phyloP scores from a whole-genome alignment of 2,329 filamentous ascomycete species.

The Diaporthe velutina region DNA sequence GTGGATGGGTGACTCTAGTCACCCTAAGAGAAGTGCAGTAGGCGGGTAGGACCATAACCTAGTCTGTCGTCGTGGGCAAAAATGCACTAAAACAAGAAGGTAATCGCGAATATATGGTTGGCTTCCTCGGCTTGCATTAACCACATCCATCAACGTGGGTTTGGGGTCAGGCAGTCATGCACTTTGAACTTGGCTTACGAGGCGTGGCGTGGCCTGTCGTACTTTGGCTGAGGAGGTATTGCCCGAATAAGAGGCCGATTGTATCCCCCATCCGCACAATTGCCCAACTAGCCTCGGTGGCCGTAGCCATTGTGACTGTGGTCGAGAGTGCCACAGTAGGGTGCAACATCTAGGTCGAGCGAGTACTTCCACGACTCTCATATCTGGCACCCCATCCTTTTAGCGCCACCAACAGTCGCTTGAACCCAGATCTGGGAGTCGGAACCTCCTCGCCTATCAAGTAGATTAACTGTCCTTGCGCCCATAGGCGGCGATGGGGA shows the following conservation, averaged over 20 bases:
- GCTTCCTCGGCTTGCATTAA: conserved; percentile 18
- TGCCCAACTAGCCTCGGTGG: conserved; percentile 4
- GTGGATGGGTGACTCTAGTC: conserved; percentile 27
- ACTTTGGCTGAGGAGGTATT: conserved; percentile 3
- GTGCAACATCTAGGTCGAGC: background rate
- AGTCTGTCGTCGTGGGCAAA: background rate
- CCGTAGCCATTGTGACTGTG: conserved; percentile 13
- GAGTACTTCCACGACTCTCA: background rate
- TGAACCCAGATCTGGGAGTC: conserved; percentile 26
- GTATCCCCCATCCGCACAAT: conserved; percentile 13
- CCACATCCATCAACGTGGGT: conserved; percentile 18
- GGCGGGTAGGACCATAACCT: background rate
- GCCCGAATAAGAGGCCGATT: background rate
- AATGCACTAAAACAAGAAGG: conserved; percentile 29
- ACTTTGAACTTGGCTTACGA: conserved; percentile 26
- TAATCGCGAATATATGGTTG: conserved; percentile 29
- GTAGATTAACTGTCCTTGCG: conserved; percentile 22
- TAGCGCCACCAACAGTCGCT: conserved; percentile 22
- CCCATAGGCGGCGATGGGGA: background rate
- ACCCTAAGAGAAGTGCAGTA: conserved; percentile 5
- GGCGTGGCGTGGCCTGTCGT: conserved; percentile 24
- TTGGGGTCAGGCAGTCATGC: conserved; percentile 19
- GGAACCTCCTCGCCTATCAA: conserved; percentile 25
- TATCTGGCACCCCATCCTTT: conserved; percentile 14
- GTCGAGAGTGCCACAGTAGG: conserved; percentile 1